phyloP scores from a whole-genome alignment of 192 early-diverging fungal genomes.

The Gaertneriomyces sp. region DNA sequence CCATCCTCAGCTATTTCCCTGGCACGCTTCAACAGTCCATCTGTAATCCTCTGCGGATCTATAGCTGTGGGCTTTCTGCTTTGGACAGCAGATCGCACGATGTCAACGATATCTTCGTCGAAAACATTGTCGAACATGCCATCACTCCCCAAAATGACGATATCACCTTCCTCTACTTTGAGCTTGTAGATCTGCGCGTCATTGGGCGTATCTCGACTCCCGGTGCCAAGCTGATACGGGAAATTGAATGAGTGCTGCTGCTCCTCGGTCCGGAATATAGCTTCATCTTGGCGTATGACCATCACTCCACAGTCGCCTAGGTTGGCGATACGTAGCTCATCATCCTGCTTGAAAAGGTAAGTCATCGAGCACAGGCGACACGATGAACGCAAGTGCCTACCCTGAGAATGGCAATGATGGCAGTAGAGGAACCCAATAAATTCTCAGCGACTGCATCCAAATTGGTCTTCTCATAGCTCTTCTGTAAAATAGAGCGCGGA shows the following conservation, averaged over 20 bases:
- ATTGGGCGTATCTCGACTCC: conserved; percentile 70
- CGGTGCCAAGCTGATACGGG: conserved; percentile 93
- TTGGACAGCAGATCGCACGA: conserved; percentile 44
- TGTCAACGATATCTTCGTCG: conserved; percentile 95
- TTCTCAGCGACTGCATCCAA: conserved; percentile 68
- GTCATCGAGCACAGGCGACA: neutral
- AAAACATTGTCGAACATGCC: conserved; percentile 97
- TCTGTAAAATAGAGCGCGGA: conserved; percentile 77
- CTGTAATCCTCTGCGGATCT: conserved; percentile 74
- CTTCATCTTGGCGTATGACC: conserved; percentile 80
- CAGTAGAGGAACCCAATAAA: conserved; percentile 90
- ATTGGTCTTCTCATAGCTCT: conserved; percentile 71
- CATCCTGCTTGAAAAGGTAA: conserved; percentile 45
- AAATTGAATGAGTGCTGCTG: conserved; percentile 99
- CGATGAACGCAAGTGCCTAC: conserved; percentile 17
- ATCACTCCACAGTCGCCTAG: conserved; percentile 92
- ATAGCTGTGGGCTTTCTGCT: neutral
- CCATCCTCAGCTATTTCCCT: conserved; percentile 77
- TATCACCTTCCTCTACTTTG: conserved; percentile 86
- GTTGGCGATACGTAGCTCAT: conserved; percentile 91
- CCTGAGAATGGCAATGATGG: conserved; percentile 78
- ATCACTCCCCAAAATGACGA: conserved; percentile 89
- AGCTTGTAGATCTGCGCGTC: conserved; percentile 82
- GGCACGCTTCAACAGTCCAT: conserved; percentile 74
- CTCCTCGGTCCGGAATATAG: conserved; percentile 92